A percentile compares a stretch with the other conserved stretches of the same genome.
phyloP scores from a whole-genome alignment of 306 rosid genomes.

The Comarum palustre region DNA sequence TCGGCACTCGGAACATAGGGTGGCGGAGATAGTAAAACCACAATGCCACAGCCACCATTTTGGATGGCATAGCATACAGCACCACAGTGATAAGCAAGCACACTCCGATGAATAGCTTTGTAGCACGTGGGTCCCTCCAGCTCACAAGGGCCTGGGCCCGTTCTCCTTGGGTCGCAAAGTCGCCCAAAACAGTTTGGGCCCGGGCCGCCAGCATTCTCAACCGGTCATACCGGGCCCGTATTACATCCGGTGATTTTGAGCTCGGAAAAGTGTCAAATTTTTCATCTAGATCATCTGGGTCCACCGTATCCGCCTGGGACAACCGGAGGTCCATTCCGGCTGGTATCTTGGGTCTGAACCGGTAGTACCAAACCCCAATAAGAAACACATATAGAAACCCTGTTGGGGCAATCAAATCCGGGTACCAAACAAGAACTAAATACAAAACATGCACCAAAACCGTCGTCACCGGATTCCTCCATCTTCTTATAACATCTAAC shows the following conservation, averaged over 20 bases:
- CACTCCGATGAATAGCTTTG: constrained; percentile 49
- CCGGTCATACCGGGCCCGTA: constrained; percentile 73
- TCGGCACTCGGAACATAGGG: constrained; percentile 56
- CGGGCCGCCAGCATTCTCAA: constrained; percentile 77
- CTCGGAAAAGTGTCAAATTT: constrained; percentile 91
- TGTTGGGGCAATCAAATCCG: constrained; percentile 82
- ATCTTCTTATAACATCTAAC: constrained; percentile 72
- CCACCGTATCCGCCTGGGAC: constrained; percentile 72
- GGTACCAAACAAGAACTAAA: constrained; percentile 94
- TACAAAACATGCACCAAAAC: constrained; percentile 71
- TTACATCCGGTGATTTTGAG: constrained; percentile 60
- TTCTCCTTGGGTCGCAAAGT: constrained; percentile 92
- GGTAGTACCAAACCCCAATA: constrained; percentile 87
- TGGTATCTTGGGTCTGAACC: constrained; percentile 77
- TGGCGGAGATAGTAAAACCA: constrained; percentile 68
- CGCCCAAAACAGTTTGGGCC: constrained; percentile 88
- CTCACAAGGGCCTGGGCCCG: constrained; percentile 82
- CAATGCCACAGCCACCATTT: constrained; percentile 86
- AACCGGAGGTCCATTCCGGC: constrained; percentile 85
- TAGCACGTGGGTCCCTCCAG: constrained; percentile 94
- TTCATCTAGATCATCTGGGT: constrained; percentile 81
- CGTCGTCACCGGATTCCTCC: constrained; percentile 79
- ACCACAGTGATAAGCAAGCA: constrained; percentile 40
- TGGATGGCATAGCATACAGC: constrained; percentile 44
- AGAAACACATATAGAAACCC: constrained; percentile 78